Conservation (phyloP, 345 rosid species). For the Salix koriyanagi region DNA sequence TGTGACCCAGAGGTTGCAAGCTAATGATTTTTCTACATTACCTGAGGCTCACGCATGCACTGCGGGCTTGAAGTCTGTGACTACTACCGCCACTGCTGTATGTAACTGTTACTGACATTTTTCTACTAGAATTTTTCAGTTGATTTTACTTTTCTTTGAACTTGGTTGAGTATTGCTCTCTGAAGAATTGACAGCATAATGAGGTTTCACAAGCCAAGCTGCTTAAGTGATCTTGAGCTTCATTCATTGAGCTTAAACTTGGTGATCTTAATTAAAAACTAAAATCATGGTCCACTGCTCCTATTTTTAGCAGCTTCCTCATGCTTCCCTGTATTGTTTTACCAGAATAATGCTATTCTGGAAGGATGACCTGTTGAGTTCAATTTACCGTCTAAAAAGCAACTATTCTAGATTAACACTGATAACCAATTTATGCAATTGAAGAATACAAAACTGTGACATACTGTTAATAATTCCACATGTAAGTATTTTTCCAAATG, state of each 20-base stretch:
- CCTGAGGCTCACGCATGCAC: slow-evolving; percentile 99
- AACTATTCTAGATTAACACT: background rate
- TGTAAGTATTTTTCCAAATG: background rate
- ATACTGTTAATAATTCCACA: background rate
- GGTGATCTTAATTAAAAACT: background rate
- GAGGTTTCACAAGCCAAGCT: background rate
- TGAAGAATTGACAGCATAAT: background rate
- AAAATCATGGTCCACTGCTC: background rate
- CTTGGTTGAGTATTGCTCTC: background rate
- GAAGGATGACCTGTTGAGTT: background rate
- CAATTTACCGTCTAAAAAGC: background rate
- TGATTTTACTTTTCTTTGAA: background rate
- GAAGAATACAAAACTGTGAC: background rate
- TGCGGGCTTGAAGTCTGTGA: slow-evolving; percentile 95
- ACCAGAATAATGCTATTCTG: background rate
- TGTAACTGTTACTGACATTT: slow-evolving; percentile 17
- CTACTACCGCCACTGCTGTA: slow-evolving; percentile 92
- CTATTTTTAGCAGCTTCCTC: background rate
- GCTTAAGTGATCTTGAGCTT: background rate
- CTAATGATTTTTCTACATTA: slow-evolving; percentile 83
- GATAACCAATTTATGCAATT: background rate
- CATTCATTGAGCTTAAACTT: background rate
- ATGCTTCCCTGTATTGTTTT: background rate
- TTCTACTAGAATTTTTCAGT: background rate
- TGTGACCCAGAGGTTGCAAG: slow-evolving; percentile 81